These are phyloP conservation scores for Sordariomycetes sp. DNA, from an alignment of 2,329 filamentous ascomycete species.

Conservation along the genomic window DNA sequence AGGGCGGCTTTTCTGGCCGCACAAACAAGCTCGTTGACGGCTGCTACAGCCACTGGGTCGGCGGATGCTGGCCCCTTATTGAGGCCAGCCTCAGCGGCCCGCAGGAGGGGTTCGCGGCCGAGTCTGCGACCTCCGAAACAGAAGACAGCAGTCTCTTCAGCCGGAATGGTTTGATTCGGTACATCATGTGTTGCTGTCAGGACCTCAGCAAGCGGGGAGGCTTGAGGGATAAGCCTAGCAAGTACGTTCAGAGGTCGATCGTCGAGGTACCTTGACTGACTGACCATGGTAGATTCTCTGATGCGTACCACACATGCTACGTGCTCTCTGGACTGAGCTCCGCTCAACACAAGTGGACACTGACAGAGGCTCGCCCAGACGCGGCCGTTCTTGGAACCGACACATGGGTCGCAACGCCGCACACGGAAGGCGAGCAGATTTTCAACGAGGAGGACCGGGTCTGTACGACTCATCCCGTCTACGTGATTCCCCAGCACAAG, in stretches of 20 bases:
- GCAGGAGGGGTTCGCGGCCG: constrained; percentile 13
- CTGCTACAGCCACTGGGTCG: constrained; percentile 97
- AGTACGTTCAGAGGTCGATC: constrained; percentile 45
- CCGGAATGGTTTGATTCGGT: constrained; percentile 75
- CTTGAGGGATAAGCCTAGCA: constrained; percentile 86
- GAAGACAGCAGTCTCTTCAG: constrained; percentile 54
- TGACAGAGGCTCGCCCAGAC: constrained; percentile 24
- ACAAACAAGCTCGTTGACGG: constrained; percentile 98
- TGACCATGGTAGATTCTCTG: constrained; percentile 49
- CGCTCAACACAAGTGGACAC: constrained; percentile 60
- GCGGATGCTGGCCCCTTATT: constrained; percentile 85
- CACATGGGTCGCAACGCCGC: constrained; percentile 37
- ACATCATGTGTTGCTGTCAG: constrained; percentile 86
- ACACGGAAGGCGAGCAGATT: constrained; percentile 47
- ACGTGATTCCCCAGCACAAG: constrained; percentile 66
- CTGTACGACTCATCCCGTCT: constrained; percentile 69
- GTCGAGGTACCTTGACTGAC: background rate
- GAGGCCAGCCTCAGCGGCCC: constrained; percentile 64
- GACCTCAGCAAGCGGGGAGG: constrained; percentile 63
- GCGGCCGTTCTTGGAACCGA: constrained; percentile 23
- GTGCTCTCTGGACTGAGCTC: constrained; percentile 78
- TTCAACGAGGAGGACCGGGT: constrained; percentile 67
- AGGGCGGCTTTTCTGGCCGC: constrained; percentile 86
- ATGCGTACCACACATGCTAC: constrained; percentile 92
- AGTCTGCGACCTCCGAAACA: constrained; percentile 11